A percentile compares a stretch with the other conserved stretches of the same genome.
Evolutionary conservation across 164 flowering plant genomes (phyloP).

Genomic region (Platanus orientalis): DNA sequence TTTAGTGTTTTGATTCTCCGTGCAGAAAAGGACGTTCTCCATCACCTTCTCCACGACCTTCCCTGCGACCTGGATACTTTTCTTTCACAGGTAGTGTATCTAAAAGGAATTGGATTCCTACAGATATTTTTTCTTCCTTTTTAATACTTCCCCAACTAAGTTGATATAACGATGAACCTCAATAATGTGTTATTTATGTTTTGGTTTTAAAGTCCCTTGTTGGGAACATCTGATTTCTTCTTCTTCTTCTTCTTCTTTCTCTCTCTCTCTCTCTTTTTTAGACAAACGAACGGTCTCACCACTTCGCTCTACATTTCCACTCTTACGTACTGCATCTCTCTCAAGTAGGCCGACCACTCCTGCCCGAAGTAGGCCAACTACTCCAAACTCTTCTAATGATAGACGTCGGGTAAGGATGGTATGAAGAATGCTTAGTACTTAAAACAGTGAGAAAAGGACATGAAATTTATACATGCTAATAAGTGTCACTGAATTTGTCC

Average conservation of each 20-base stretch:
- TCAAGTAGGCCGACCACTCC: constrained; percentile 36
- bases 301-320: constrained; percentile 47
- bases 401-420: constrained; percentile 38
- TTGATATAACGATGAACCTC: not conserved
- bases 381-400: constrained; percentile 36
- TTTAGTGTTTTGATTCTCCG: not conserved
- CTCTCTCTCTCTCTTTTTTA: no score
- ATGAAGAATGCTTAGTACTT: not conserved
- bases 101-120: constrained; percentile 7
- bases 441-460: no score
- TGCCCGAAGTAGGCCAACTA: not conserved
- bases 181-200: not conserved
- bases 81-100: constrained; percentile 43
- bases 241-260: no score
- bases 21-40: constrained; percentile 45
- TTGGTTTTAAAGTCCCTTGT: not conserved
- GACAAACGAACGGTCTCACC: constrained; percentile 65
- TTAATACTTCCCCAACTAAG: no score
- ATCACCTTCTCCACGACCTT: constrained; percentile 37
- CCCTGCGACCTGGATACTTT: constrained; percentile 44
- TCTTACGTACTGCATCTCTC: constrained; percentile 63
- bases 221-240: no score
- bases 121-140: not conserved
- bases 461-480: no score
- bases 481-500: no score